Base-by-base conservation (phyloP, 2,329 filamentous ascomycete genomes). In the Cercospora sp. region DNA sequence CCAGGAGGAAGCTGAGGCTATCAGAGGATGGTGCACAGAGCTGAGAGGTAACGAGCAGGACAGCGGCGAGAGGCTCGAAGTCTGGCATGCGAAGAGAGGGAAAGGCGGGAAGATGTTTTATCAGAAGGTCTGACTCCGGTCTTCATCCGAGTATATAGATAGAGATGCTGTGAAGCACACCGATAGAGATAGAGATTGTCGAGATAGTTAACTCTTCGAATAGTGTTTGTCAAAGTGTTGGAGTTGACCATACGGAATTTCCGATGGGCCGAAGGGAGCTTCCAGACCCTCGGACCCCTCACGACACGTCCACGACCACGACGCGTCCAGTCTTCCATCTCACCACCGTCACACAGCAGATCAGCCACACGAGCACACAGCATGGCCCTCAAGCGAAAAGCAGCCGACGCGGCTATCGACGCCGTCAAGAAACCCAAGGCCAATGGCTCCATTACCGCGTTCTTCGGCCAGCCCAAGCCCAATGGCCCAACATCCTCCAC, bases 391-490 rank as follows among this genome's bases (percentile, higher is more conserved):
- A 85, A 85, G 75, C 82, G 83, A 67, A 85, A 85, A 76, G 82
- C 83, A 36, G 79, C 78, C 64, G 80, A 82, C 42, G 69, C 77
- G 28, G 80, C 80, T 26, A 77, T 80, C 16, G 79, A 81, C 12
- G 80, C 82, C 18, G 80, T 80, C 61, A 85, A 85, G 74, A 85
- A 85, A 74, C 77, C 83, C 42, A 85, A 85, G 72, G 75, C 86
- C 63, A 90, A 95, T 76, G 88, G 85, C 70, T 93, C 85, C 81
- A 96, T 99, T 77, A 94, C 90, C 30, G 91, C 93, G 16, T 98
- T 98, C 85, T 98, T 99, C 76, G 87, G 88, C 13, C 84, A 87
- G 18, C 89, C 93, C 5, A 91, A 90, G 77, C 74, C 77, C 10
- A 76, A 72, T 53, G 69, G 75, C 5, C 60, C 72, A 7, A 69